Evolutionary conservation across 441 rosid species (phyloP), one percentile per base, ranked within the genome.

Genomic region (Pelargonium exstipulatum): DNA sequence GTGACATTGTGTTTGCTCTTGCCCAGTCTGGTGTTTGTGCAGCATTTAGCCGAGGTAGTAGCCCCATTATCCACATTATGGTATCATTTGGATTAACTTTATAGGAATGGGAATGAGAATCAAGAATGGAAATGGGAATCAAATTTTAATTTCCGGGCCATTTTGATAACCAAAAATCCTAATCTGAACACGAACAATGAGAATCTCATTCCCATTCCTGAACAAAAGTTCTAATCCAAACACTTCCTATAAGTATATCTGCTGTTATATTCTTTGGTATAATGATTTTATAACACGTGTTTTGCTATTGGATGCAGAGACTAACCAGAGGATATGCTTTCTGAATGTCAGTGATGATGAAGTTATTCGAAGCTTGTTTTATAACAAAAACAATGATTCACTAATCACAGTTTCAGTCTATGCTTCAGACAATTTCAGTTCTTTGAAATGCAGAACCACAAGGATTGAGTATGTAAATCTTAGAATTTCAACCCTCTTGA

Each of bases 11-110:
- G 32, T 93, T 93, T 72, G 97, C 98, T n/a, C 98, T 93, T 74
- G 90, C 94, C 5, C 98, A 91, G 75, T 93, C 97, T 26, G 98
- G 97, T 76, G 90, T 94, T 48, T 94, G 98, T 51, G 97, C 96
- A 0, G 97, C 97, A 64, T 94, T 94, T 63, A 87, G 96, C 72
- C 82, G 97, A 87, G 98, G 98, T 93, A 62, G 3, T 43, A 16
- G 18, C 60, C 60, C 13, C 60, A 53, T 1, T 16, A n/a, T 17
- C 14, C 10, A 49, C 18, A 16, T 53, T 20, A 26, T 26, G 32
- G 32, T 26, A 26, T 2, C 32, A 26, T 26, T 26, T 26, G 32
- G 32, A 26, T 26, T 26, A 26, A 26, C 2, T 26, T 26, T 3
- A 26, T 26, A 26, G 32, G 32, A 26, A 26, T 26, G 32, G 32